Evolutionary conservation across 2,329 filamentous ascomycete genomes (phyloP).

Genomic region (Trichoderma atrobrunneum): DNA sequence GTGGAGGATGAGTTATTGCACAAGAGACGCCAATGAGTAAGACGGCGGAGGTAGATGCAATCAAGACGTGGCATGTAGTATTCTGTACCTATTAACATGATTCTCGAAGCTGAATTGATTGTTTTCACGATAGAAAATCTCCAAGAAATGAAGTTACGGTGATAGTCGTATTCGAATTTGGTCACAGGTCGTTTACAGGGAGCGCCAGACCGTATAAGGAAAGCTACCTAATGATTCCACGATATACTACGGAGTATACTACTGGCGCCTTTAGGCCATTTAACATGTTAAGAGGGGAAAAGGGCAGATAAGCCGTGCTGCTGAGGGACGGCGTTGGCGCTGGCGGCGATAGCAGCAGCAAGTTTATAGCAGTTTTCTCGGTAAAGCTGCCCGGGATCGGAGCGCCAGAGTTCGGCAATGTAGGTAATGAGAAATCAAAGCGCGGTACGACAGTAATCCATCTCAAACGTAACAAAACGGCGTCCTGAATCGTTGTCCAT

Average conservation of each 20-base stretch:
- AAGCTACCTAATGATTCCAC: background rate
- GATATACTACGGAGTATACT: background rate
- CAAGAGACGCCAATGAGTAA: background rate
- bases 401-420: background rate
- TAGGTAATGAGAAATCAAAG: background rate
- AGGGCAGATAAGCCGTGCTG: background rate
- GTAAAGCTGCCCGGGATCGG: background rate
- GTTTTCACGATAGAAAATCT: background rate
- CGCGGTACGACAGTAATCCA: background rate
- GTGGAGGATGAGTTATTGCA: background rate
- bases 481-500: background rate
- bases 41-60: background rate
- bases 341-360: background rate
- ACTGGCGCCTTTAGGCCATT: background rate
- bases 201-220: background rate
- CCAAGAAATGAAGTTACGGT: background rate
- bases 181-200: background rate
- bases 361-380: background rate
- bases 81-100: background rate
- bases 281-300: background rate
- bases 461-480: background rate
- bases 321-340: background rate
- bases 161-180: background rate
- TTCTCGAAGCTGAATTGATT: background rate
- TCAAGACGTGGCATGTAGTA: background rate